Conservation (phyloP, 768 basidiomycete genomes). For the Trametes elegans region DNA sequence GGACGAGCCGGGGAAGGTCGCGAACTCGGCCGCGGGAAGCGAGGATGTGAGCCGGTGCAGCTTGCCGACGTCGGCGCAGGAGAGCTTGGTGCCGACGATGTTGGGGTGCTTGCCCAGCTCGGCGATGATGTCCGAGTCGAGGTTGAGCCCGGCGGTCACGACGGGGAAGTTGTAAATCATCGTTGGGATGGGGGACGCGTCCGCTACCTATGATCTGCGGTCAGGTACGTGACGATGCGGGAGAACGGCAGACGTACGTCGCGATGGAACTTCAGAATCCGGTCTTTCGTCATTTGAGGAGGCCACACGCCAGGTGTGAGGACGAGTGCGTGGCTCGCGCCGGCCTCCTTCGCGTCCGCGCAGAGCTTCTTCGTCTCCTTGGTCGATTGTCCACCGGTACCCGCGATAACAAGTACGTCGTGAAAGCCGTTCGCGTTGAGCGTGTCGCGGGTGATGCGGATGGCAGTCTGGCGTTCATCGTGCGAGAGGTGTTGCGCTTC, state of each 20-base stretch:
- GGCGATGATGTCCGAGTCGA: constrained; percentile 76
- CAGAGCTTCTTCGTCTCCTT: constrained; percentile 72
- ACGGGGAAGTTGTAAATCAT: constrained; percentile 88
- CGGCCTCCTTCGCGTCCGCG: constrained; percentile 72
- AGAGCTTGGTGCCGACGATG: constrained; percentile 83
- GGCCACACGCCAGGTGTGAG: constrained; percentile 74
- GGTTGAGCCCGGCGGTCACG: constrained; percentile 78
- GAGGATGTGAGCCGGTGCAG: constrained; percentile 69
- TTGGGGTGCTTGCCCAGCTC: constrained; percentile 75
- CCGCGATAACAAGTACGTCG: constrained; percentile 70
- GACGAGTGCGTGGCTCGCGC: constrained; percentile 79
- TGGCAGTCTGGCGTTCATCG: constrained; percentile 63
- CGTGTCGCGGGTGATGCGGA: constrained; percentile 63
- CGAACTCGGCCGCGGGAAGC: constrained; percentile 52
- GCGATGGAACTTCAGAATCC: constrained; percentile 64
- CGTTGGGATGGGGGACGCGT: constrained; percentile 63
- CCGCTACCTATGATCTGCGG: constrained; percentile 54
- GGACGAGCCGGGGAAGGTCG: constrained; percentile 73
- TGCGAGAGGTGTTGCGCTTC: constrained; percentile 77
- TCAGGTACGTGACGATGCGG: neutral
- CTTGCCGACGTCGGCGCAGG: constrained; percentile 84
- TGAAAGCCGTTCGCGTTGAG: constrained; percentile 71
- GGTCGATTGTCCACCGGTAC: constrained; percentile 80
- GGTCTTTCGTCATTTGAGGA: constrained; percentile 57
- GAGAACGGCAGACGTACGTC: constrained; percentile 39